Conservation (phyloP, 352 stramenopile genomes). For the Pythium phragmiticola region DNA sequence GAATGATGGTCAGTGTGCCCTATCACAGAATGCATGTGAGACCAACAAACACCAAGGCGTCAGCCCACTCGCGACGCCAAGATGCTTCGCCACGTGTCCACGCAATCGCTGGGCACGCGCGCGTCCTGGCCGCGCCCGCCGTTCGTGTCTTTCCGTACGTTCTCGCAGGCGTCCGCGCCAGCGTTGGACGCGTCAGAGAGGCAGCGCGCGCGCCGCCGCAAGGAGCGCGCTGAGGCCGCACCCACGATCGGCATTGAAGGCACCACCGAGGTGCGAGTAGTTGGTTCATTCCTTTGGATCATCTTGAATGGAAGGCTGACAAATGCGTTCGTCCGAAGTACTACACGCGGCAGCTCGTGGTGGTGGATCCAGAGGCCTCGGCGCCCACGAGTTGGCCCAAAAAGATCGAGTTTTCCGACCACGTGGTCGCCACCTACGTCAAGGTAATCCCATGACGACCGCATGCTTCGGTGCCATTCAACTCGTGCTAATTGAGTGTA, state of each 20-base stretch:
- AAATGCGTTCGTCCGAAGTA: conserved; percentile 24
- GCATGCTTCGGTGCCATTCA: not conserved
- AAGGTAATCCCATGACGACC: conserved; percentile 21
- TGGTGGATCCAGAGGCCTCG: conserved; percentile 46
- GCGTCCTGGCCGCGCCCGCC: not conserved
- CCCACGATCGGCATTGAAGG: conserved; percentile 50
- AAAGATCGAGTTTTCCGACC: conserved; percentile 68
- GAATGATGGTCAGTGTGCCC: not conserved
- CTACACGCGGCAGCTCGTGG: conserved; percentile 58
- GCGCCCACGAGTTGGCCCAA: conserved; percentile 53
- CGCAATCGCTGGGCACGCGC: conserved; percentile 3
- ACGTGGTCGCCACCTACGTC: conserved; percentile 48
- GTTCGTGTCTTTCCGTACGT: not conserved
- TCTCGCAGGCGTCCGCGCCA: not conserved
- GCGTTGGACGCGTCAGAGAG: conserved; percentile 4
- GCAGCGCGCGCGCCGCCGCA: conserved; percentile 16
- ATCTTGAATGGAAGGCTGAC: not conserved
- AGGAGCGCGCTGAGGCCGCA: conserved; percentile 10
- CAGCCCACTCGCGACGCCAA: not conserved
- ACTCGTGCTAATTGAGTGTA: not conserved
- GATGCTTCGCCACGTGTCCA: conserved; percentile 6
- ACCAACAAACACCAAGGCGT: not conserved
- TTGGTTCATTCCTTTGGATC: not conserved
- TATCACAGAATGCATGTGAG: not conserved
- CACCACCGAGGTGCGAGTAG: conserved; percentile 26